A percentile compares a stretch with the other conserved stretches of the same genome.
Evolutionary conservation across 257 asterid genomes (phyloP).

Genomic region (Nicotiana sylvestris): DNA sequence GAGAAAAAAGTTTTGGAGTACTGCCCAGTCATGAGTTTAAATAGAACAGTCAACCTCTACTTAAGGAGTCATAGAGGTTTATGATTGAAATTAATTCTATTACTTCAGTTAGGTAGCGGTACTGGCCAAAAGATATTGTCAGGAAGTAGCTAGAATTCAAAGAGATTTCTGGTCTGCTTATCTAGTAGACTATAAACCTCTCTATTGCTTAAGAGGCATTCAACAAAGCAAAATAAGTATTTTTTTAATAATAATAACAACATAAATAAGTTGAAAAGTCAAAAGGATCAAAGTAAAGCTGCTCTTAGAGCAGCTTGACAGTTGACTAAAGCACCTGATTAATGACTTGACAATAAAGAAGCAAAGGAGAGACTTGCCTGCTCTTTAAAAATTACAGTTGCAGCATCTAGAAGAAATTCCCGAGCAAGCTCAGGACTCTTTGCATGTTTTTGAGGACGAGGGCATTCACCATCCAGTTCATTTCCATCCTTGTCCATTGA

Average conservation of each 20-base stretch:
- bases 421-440: conserved; percentile 99
- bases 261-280: not conserved
- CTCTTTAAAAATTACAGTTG: conserved; percentile 94
- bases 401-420: conserved; percentile 98
- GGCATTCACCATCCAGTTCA: conserved; percentile 89
- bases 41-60: not conserved
- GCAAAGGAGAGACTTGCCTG: conserved; percentile 58
- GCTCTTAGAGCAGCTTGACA: not conserved
- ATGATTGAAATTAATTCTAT: not conserved
- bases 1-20: not conserved
- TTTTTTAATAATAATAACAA: not conserved
- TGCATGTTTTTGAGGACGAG: conserved; percentile 99
- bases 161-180: not conserved
- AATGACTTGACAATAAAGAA: not conserved
- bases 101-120: not conserved
- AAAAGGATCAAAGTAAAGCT: not conserved
- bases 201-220: not conserved
- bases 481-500: conserved; percentile 94
- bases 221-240: not conserved
- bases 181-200: not conserved
- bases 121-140: not conserved
- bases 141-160: not conserved
- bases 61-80: not conserved
- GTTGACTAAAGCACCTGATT: not conserved
- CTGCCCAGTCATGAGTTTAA: not conserved